These are phyloP conservation scores for Suillus tomentosus DNA, from an alignment of 768 basidiomycete species.

Conservation along the genomic window DNA sequence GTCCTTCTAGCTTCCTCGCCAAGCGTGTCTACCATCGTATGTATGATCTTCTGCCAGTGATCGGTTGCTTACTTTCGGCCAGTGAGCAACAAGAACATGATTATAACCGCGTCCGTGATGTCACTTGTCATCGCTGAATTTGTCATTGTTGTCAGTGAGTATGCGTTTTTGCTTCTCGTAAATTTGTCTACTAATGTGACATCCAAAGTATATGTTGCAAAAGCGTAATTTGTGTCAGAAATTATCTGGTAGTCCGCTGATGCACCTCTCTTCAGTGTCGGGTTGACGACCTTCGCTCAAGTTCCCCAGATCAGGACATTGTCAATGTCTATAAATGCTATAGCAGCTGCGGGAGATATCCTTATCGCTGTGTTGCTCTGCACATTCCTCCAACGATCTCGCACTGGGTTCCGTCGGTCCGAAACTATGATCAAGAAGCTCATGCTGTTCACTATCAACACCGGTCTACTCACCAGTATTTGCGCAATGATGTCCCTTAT, in stretches of 20 bases:
- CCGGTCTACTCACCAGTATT: slow-evolving; percentile 30
- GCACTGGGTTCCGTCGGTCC: slow-evolving; percentile 50
- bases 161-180: not conserved
- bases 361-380: slow-evolving; percentile 47
- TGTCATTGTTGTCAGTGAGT: slow-evolving; percentile 33
- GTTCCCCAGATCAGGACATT: slow-evolving; percentile 47
- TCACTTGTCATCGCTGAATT: slow-evolving; percentile 44
- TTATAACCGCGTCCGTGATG: slow-evolving; percentile 34
- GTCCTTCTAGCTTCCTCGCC: slow-evolving; percentile 39
- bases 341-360: slow-evolving; percentile 47
- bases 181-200: not conserved
- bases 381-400: slow-evolving; percentile 41
- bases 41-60: slow-evolving; percentile 17
- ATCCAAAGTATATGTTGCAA: slow-evolving; percentile 32
- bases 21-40: slow-evolving; percentile 46
- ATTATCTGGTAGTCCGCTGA: not conserved
- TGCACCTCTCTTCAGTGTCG: slow-evolving; percentile 34
- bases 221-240: slow-evolving; percentile 31
- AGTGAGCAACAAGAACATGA: slow-evolving; percentile 48
- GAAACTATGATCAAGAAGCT: slow-evolving; percentile 51
- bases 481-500: slow-evolving; percentile 55
- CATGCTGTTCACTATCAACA: slow-evolving; percentile 51
- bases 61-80: slow-evolving; percentile 21
- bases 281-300: slow-evolving; percentile 43
- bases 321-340: slow-evolving; percentile 51